Base-by-base conservation (phyloP, 306 rosid genomes). In the Vicia villosa region DNA sequence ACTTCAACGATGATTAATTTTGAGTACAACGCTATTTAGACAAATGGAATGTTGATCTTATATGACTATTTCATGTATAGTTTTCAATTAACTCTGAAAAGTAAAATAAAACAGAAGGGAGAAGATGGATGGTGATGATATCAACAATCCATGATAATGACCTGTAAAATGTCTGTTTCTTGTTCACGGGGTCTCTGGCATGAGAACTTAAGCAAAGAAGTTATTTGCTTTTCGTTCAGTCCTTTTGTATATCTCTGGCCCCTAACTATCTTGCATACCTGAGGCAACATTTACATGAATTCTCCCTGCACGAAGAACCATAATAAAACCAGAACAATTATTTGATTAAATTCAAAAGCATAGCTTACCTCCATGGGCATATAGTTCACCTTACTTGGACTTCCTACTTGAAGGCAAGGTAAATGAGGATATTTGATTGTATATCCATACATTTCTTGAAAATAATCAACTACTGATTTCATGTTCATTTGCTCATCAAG, bases 381-480 rank as follows among this genome's bases (percentile, higher is more conserved):
- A 72, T 81, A 81, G 68, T 81, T 81, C 19, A 51, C 68, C 51
- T 81, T 80, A 70, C 46, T 60, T 46, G 60, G 81, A 32, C 73
- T 81, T 72, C 81, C 81, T 62, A 81, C 84, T 81, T 81, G 78
- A 60, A 81, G 81, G 62, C 84, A 81, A 22, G 84, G 84, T 41
- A 76, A 70, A 60, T 81, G 81, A 26, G 84, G 10, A 72, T 71
- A 76, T 80, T 76, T 54, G 34, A 81, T 81, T 15, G 78, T 76
- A 54, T 71, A 81, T 66, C 81, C 81, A 76, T 81, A 81, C 72
- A 81, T 14, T 43, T 81, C 81, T 76, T 66, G 86, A 68, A 83
- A 83, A 66, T 83, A 83, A 68, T 83, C 86, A 47, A 83, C 83
- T 38, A 83, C 83, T 67, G 86, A 83, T 72, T 83, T 83, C 86